A percentile compares a stretch with the other conserved stretches of the same genome.
Conservation (phyloP, 768 basidiomycete genomes). For the Suillus decipiens region DNA sequence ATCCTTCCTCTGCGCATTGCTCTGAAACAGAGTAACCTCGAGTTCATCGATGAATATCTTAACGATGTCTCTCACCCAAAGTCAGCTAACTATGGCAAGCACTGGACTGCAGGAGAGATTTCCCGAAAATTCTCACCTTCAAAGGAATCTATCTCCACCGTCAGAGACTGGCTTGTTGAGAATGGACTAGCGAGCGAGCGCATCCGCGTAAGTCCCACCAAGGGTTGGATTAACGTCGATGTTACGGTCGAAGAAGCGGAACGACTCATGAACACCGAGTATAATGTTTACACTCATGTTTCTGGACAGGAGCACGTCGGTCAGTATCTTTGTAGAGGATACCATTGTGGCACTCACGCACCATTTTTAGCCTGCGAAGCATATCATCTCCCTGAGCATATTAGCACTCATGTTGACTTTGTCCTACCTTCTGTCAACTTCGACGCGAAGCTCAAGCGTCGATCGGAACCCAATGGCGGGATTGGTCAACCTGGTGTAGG, state of each 20-base stretch:
- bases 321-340: constrained; percentile 18
- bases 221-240: constrained; percentile 30
- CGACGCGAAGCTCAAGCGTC: constrained; percentile 24
- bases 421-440: constrained; percentile 37
- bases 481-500: constrained; percentile 21
- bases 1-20: constrained; percentile 32
- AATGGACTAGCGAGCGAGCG: constrained; percentile 27
- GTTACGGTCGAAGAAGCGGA: constrained; percentile 36
- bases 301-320: constrained; percentile 32
- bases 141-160: constrained; percentile 25
- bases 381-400: constrained; percentile 34
- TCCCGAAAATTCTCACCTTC: constrained; percentile 31
- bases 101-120: constrained; percentile 32
- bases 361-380: constrained; percentile 30
- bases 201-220: constrained; percentile 22
- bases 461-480: constrained; percentile 15
- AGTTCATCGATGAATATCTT: constrained; percentile 28
- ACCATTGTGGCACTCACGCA: constrained; percentile 1
- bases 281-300: constrained; percentile 33
- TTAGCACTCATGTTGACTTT: constrained; percentile 35
- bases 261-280: constrained; percentile 34
- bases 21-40: constrained; percentile 33
- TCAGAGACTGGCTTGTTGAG: constrained; percentile 29
- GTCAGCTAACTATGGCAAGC: constrained; percentile 33
- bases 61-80: constrained; percentile 37